Evolutionary conservation across 164 flowering plant species (phyloP), one percentile per base, ranked within the genome.

Genomic region (Sextonia rubra): DNA sequence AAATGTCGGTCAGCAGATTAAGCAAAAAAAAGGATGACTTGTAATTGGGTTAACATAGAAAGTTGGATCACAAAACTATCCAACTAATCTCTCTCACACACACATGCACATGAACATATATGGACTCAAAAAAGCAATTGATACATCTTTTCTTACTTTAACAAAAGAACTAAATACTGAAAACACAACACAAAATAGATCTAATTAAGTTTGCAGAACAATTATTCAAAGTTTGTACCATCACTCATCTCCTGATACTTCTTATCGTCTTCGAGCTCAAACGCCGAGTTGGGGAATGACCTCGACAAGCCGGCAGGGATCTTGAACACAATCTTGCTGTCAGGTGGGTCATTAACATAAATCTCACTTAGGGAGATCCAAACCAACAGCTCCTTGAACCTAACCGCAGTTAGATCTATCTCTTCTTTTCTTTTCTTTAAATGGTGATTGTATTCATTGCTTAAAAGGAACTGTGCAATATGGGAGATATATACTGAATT

Each of bases 271-370:
- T 47, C 29, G 60, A 68, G 26, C 60, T 68, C 70, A 23, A 68
- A 68, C 9, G 70, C 70, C 27, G 70, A 48, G 2, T 29, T 25
- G n/a, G 70, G 70, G 58, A 68, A 68, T 7, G 58, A 32, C 70
- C 60, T 47, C 17, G 48, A 68, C 58, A 68, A 25, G n/a, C 70
- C 70, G 12, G 70, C 48, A 2, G 30, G n/a, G 4, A 25, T 47
- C 58, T 68, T 68, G 18, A 47, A 68, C 60, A 48, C 37, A 12
- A 68, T 9, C 70, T 68, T 68, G 22, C 70, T 60, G 30, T 22
- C 25, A 8, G 70, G 60, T 27, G 56, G 70, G n/a, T 68, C 70
- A 3, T 68, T 25, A 11, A 68, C 58, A 18, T 17, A 37, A 22
- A 68, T 68, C 58, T 68, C 70, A 11, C 9, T 22, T 12, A 68